Base-by-base conservation (phyloP, 352 stramenopile genomes). In the Pythium pectinolyticum region DNA sequence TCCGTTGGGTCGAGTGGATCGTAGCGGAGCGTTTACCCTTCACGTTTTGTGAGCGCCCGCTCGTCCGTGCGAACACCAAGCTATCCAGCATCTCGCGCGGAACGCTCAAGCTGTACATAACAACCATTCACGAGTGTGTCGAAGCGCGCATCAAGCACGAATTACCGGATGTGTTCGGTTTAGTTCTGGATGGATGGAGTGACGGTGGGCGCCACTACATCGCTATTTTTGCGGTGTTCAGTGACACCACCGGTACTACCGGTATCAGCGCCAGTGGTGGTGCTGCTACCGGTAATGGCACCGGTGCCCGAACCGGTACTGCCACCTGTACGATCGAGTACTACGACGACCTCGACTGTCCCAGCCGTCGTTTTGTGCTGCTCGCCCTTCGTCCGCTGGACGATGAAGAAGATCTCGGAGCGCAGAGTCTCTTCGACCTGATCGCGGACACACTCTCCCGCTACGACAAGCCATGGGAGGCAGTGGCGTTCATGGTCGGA, bases 401-500 rank as follows among this genome's bases (percentile, higher is more conserved):
- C 5, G 43, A 50, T 9, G 63, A 66, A n/a, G 34, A 48, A 11
- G 56, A 58, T 35, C 5, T 65, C 10, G 24, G 49, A 14, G 41
- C 56, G 7, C 49, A 70, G 45, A 62, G 31, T 25, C 15, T 66
- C 7, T 65, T 66, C 37, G 55, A 70, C 37, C 43, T 69, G 6
- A 64, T 57, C n/a, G 60, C 66, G 8, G 54, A 66, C 39, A 61
- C 34, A 8, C 54, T 72, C 1, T 60, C 47, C 0, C 47, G 46
- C 20, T 72, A 56, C 30, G 48, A 72, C 32, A 55, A 34, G 12
- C 59, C 59, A 9, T 72, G 59, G 66, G 54, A 55, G 2, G 17
- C 53, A 1, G 60, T 69, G 1, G 17, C 35, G 5, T 68, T 69
- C 35, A 69, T 72, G 66, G 45, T 69, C 5, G 66, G 25, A 1